Base-by-base conservation (phyloP, 495 filamentous ascomycete species). In the Lichina pygmaea region DNA sequence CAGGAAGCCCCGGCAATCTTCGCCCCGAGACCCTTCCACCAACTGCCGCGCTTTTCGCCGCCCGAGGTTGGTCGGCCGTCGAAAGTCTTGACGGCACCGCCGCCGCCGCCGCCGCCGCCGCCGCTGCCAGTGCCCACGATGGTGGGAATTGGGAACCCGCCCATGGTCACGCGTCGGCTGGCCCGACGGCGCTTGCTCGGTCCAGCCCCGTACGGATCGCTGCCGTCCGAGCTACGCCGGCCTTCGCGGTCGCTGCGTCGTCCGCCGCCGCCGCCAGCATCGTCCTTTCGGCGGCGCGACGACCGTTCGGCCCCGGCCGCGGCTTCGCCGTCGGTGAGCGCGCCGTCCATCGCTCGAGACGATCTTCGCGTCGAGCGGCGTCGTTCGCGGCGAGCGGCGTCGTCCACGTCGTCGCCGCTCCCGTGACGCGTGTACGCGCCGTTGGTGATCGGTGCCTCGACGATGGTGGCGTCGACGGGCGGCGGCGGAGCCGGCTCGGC, bases 401-500 rank as follows among this genome's bases (percentile, higher is more conserved):
- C 47, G 34, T 34, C 43, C 6, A 43, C 17, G 31, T 48, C 47
- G 10, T 48, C 15, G 12, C 12, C 33, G 24, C 24, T n/a, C 38
- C 12, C 12, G 12, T 40, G 12, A 24, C 24, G 24, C 2, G 24
- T 34, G 38, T 38, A 46, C 16, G 9, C 32, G 10, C 17, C 37
- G 45, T 46, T 34, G 40, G 7, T 33, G 2, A 62, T 63, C 7
- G 66, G 64, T 40, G 60, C 57, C 42, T 75, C 71, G 30, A 74
- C 48, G 10, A 75, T 63, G 7, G 69, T 72, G 5, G 60, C 61
- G 24, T 70, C 62, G 15, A 71, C 52, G 15, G 63, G 68, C 7
- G 71, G 71, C n/a, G 70, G 70, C 46, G 68, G 68, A 3, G 72
- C 68, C 3, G 70, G 71, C 11, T 72, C 66, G 9, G 59, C 58